Evolutionary conservation across 805 yeast genomes (phyloP).

Genomic region (Saccharomyces kudriavzevii): DNA sequence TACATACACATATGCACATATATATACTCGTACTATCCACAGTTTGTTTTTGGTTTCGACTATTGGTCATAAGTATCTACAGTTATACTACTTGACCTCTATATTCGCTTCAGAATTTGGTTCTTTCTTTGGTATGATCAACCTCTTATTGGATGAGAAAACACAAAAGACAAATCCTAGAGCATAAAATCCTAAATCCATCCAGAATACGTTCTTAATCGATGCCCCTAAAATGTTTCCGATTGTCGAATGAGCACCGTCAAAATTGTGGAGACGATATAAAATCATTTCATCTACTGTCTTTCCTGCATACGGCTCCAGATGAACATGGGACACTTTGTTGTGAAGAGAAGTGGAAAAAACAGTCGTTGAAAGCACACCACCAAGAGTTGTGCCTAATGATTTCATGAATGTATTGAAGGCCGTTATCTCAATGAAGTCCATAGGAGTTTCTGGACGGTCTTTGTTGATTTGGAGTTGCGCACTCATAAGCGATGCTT

Average conservation of each 20-base stretch:
- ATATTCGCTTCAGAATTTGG: neutral
- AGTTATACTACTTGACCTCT: neutral
- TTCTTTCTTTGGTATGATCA: neutral
- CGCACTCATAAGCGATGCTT: conserved; percentile 26
- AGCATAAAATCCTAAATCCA: conserved; percentile 15
- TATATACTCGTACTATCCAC: neutral
- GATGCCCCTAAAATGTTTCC: conserved; percentile 13
- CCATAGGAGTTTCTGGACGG: conserved; percentile 11
- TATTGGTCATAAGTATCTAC: neutral
- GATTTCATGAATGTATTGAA: conserved; percentile 19
- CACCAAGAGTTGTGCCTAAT: conserved; percentile 21
- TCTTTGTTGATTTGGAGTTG: conserved; percentile 24
- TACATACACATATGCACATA: no score
- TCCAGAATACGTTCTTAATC: conserved; percentile 17
- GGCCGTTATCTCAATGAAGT: conserved; percentile 21
- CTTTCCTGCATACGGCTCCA: conserved; percentile 4
- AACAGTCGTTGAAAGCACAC: conserved; percentile 18
- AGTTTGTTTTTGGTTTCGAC: neutral
- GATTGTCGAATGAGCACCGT: conserved; percentile 13
- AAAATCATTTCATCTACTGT: conserved; percentile 15
- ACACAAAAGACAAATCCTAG: conserved; percentile 12
- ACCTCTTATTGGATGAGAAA: conserved; percentile 15
- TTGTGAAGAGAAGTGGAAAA: conserved; percentile 17
- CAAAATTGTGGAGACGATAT: conserved; percentile 15
- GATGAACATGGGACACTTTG: conserved; percentile 5